Evolutionary conservation across 148 eudicot species (phyloP).

Genomic region (Nepenthes mirabilis): DNA sequence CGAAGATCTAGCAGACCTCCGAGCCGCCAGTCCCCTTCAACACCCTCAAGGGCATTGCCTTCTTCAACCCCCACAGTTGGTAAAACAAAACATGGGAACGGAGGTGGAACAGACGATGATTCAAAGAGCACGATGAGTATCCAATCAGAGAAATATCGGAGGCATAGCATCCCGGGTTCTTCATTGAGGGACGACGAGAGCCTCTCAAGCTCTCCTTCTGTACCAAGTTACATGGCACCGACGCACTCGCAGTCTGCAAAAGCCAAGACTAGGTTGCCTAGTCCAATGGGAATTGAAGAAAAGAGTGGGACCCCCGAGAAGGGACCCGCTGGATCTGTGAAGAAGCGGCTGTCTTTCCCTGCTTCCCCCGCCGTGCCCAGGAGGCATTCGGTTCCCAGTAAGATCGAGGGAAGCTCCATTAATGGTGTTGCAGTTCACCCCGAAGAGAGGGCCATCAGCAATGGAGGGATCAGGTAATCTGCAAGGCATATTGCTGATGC

Average conservation of each 20-base stretch:
- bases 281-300: neutral
- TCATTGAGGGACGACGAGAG: slow-evolving; percentile 10
- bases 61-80: slow-evolving; percentile 12
- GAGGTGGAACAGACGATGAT: slow-evolving; percentile 31
- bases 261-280: neutral
- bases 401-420: neutral
- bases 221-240: neutral
- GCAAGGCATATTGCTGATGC: too few relatives aligned
- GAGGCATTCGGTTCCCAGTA: neutral
- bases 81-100: slow-evolving; percentile 26
- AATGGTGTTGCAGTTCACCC: neutral
- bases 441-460: neutral
- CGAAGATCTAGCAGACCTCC: slow-evolving; percentile 34
- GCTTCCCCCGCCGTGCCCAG: neutral
- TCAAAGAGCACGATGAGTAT: slow-evolving; percentile 33
- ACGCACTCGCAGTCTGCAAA: neutral
- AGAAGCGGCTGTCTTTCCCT: slow-evolving; percentile 1
- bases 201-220: neutral
- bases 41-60: slow-evolving; percentile 17
- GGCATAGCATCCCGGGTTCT: slow-evolving; percentile 83
- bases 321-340: neutral
- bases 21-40: slow-evolving; percentile 43
- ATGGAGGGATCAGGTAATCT: neutral
- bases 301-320: neutral
- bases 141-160: slow-evolving; percentile 38